Evolutionary conservation across 805 yeast species (phyloP), one percentile per base, ranked within the genome.

Genomic region (Saturnispora dispora): DNA sequence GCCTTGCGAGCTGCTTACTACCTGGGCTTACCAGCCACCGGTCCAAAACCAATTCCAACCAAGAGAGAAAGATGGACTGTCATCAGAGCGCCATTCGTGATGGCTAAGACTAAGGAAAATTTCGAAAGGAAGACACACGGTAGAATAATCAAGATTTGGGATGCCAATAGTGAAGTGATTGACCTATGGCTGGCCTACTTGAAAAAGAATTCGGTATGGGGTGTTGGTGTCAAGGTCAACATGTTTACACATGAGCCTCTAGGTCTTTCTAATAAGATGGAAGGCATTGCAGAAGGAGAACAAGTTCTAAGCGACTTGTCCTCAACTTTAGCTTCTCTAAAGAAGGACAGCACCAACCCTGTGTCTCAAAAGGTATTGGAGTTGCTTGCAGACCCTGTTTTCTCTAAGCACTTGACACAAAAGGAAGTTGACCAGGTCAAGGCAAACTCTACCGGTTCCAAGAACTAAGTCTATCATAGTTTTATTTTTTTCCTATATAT

Each of bases 21-120:
- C 68, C 71, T 93, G 59, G 91, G 95, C 8, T 82, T 93, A 58
- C 96, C 98, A 17, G 81, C 85, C 33, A 77, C 82, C 13, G 90
- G 89, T 2, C 83, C 91, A 18, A 74, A 72, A 33, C 86, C 82
- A 46, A 66, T 79, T 56, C 84, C 81, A 56, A 81, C 85, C 3
- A 84, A 81, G 63, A 79, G 82, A 60, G 86, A 91, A 67, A 78
- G 89, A 59, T 91, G 96, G 88, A 93, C 99, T 0, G 96, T 93
- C 43, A 89, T 85, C 61, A 79, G 83, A 65, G 82, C 96, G 3
- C 97, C 97, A 1, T 93, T 93, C 66, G 96, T 86, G 20, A 93
- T 88, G 63, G 95, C 97, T 48, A 90, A 89, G 66, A 77, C 93
- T 9, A 93, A 93, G 71, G 96, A 91, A 71, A 93, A 91, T 73